These are phyloP conservation scores for Penicillium sp. DNA, from an alignment of 2,329 filamentous ascomycete genomes.

Conservation along the genomic window DNA sequence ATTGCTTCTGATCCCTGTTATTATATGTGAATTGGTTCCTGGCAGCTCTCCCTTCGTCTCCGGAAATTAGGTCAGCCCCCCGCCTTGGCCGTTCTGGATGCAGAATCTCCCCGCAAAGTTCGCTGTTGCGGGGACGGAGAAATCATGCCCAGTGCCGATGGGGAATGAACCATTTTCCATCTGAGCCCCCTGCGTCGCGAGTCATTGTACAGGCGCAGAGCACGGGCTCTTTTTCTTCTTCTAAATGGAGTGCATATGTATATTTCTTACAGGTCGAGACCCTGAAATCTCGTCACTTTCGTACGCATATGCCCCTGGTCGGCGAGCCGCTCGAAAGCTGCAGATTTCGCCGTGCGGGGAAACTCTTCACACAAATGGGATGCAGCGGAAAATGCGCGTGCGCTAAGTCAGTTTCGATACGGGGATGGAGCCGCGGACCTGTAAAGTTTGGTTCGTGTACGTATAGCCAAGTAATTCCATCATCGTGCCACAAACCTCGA, in stretches of 20 bases:
- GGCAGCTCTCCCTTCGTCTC: background rate
- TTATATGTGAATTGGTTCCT: background rate
- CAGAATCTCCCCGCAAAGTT: background rate
- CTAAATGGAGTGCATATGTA: too few relatives aligned
- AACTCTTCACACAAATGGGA: background rate
- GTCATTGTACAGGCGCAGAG: too few relatives aligned
- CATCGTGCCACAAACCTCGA: too few relatives aligned
- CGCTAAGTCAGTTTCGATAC: background rate
- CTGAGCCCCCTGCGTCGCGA: too few relatives aligned
- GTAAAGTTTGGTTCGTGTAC: too few relatives aligned
- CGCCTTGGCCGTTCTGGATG: conserved; percentile 5
- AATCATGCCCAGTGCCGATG: background rate
- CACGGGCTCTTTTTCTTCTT: too few relatives aligned
- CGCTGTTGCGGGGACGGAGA: background rate
- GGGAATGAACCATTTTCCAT: too few relatives aligned
- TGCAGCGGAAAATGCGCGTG: background rate
- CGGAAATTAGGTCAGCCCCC: conserved; percentile 2
- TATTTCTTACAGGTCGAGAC: too few relatives aligned
- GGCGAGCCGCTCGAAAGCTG: too few relatives aligned
- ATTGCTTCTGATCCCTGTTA: background rate
- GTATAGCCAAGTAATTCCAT: too few relatives aligned
- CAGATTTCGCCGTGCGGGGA: background rate
- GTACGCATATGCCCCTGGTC: background rate
- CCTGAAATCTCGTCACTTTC: too few relatives aligned
- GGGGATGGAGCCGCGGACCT: background rate